Conservation (phyloP, 2,329 filamentous ascomycete species). For the Diaporthe nobilis region DNA sequence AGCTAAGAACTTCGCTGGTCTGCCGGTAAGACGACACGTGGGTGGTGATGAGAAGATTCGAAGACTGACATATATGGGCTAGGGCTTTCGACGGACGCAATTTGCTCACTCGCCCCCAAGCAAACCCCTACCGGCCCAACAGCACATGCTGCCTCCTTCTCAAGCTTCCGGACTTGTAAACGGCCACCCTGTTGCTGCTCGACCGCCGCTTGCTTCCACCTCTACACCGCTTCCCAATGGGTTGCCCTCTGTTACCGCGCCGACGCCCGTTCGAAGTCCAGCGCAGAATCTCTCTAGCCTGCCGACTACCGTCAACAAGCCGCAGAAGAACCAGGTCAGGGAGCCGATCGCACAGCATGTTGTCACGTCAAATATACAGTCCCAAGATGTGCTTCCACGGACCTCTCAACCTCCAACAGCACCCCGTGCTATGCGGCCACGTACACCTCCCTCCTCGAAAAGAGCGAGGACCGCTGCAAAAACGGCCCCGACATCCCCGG, state of each 20-base stretch:
- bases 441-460: constrained; percentile 45
- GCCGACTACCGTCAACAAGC: not conserved
- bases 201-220: not conserved
- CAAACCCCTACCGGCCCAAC: not conserved
- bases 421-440: not conserved
- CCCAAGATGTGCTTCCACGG: not conserved
- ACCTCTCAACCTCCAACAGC: not conserved
- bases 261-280: not conserved
- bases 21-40: constrained; percentile 28
- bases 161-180: not conserved
- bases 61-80: constrained; percentile 1
- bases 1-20: not conserved
- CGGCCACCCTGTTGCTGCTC: not conserved
- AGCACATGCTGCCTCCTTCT: not conserved
- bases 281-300: not conserved
- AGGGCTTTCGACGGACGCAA: constrained; percentile 30
- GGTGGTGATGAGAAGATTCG: not conserved
- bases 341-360: not conserved
- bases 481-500: constrained; percentile 35
- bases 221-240: not conserved
- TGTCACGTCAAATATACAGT: not conserved
- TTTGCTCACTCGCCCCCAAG: not conserved
- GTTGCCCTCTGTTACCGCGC: not conserved
- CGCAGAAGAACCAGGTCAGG: not conserved
- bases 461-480: constrained; percentile 43